Evolutionary conservation across 2,329 filamentous ascomycete genomes (phyloP), one percentile per base, ranked within the genome.

Genomic region (Verticillium klebahnii): DNA sequence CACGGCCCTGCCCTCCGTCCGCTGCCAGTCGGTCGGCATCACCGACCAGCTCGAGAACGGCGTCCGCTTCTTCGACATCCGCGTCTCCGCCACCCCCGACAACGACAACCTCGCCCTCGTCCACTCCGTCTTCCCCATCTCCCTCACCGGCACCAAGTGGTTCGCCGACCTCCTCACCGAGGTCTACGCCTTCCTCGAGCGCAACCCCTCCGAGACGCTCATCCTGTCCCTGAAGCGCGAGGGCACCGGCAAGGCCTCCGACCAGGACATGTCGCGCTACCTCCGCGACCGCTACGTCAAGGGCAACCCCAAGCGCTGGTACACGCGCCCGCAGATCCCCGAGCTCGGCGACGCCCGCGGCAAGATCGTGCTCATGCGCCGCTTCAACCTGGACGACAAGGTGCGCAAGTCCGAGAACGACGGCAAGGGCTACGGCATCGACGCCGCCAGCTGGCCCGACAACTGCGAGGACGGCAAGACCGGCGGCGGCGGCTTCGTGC

Each of bases 171-270:
- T 98, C 63, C 81, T 96, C 63, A 79, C 85, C 29, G 85, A 87
- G 52, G 81, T 93, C 58, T 88, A 92, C 74, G 76, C 80, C 19
- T 98, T 97, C 75, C 84, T 98, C 15, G 83, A 90, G 34, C 78
- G 82, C 31, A 89, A 97, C 73, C 90, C 91, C 0, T 87, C 84
- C 62, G 95, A 99, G 77, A 89, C 90, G 0, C 78, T 99, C 64
- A 86, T 98, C 68, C 83, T 98, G 75, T 93, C 89, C 61, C 72
- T 99, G 68, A 99, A 99, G 79, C 89, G 93, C 63, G 95, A 99
- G 78, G 95, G 95, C 23, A 85, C 90, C 0, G 94, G 94, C 60
- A 87, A 85, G 59, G 86, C 89, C 55, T 92, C 86, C 14, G 95
- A 98, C 73, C 83, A 88, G 65, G 88, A 96, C 67, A 85, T 98